Evolutionary conservation across 257 asterid genomes (phyloP), one percentile per base, ranked within the genome.

Genomic region (Nemophila menziesii): DNA sequence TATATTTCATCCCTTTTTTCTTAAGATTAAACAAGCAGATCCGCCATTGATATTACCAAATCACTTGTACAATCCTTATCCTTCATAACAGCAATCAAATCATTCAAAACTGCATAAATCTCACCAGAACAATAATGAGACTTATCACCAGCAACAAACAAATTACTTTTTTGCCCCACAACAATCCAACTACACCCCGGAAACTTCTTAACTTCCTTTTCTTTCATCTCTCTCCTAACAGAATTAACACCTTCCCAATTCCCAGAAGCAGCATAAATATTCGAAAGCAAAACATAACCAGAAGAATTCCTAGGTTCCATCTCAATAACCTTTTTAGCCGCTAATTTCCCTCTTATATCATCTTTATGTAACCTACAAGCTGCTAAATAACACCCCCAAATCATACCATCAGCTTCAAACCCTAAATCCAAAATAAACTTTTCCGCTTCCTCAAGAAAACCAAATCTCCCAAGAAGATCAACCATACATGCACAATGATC

Each of bases 291-390:
- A 43, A 89, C 79, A 56, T 84, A 89, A 12, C 83, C 56, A 21
- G 93, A 68, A 26, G 95, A 72, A 48, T 65, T 72, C 8, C 51
- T 77, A 7, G 98, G 92, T 43, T 80, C 92, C 82, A 80, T 21
- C 65, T 78, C 72, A 40, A 78, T 57, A 20, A 89, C 90, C 65
- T 78, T 89, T 46, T 73, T 76, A 14, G 94, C 95, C 9, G 95
- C 94, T 20, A 16, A 66, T 42, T 58, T 64, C 44, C 95, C 98
- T 65, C 92, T 71, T 9, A 18, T 34, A 4, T 78, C 84, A 39
- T 89, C 93, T n/a, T 93, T 93, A 2, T 89, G 94, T 70, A 89
- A 60, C 63, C 79, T 84, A 68, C 97, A 80, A 13, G 86, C 87
- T 14, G 73, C 80, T 1, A 89, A 93, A 71, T 59, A 84, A n/a